Conservation (phyloP, 495 filamentous ascomycete species). For the Hypoxylon trugodes region DNA sequence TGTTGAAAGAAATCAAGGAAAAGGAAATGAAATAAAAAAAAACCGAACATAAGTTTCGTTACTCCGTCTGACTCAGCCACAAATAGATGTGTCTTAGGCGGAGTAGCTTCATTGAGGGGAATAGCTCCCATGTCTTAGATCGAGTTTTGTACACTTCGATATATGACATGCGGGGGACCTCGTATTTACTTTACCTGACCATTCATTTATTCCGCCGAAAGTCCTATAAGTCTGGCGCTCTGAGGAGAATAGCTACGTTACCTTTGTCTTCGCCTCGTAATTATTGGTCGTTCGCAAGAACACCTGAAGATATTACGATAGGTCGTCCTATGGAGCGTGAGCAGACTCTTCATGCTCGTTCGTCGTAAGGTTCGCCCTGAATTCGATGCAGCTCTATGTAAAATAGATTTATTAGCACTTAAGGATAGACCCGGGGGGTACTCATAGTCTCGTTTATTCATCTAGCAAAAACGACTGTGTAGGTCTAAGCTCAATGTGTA, state of each 20-base stretch:
- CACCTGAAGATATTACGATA: background rate
- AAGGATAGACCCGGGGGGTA: no score
- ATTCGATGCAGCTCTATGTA: background rate
- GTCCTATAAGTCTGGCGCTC: background rate
- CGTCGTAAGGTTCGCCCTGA: background rate
- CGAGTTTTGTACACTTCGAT: no score
- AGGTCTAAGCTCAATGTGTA: background rate
- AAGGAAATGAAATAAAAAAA: background rate
- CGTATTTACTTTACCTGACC: slow-evolving; percentile 19
- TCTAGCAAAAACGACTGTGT: slow-evolving; percentile 4
- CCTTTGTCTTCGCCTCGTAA: background rate
- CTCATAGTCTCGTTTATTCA: no score
- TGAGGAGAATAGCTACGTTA: background rate
- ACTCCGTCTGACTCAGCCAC: slow-evolving; percentile 20
- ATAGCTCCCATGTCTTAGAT: no score
- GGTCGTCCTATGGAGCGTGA: background rate
- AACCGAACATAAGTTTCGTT: background rate
- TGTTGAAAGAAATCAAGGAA: slow-evolving; percentile 1
- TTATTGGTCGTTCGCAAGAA: background rate
- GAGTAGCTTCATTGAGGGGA: no score
- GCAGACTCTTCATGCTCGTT: background rate
- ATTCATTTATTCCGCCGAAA: background rate
- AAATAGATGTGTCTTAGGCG: no score
- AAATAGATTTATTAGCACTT: no score
- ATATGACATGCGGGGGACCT: slow-evolving; percentile 27